These are phyloP conservation scores for Vararia minispora DNA, from an alignment of 768 basidiomycete species.

Conservation along the genomic window DNA sequence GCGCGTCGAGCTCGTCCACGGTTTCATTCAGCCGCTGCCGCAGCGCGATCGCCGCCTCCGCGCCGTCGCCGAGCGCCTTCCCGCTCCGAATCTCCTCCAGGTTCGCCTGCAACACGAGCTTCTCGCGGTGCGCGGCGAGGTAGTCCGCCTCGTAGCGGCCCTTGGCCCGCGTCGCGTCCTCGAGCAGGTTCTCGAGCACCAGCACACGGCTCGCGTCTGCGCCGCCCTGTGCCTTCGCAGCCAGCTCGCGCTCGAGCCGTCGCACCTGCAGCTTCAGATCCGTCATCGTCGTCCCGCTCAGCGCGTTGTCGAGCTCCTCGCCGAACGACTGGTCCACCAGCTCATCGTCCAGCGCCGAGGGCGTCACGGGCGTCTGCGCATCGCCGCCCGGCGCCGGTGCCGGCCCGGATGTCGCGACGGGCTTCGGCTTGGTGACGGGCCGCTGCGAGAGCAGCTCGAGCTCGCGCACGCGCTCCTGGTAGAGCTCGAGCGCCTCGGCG, in stretches of 20 bases:
- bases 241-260: slow-evolving; percentile 72
- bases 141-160: slow-evolving; percentile 83
- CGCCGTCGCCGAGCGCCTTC: slow-evolving; percentile 70
- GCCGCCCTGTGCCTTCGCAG: slow-evolving; percentile 60
- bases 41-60: slow-evolving; percentile 81
- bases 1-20: slow-evolving; percentile 63
- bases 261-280: slow-evolving; percentile 84
- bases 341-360: slow-evolving; percentile 32
- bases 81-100: slow-evolving; percentile 86
- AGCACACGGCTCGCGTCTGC: slow-evolving; percentile 65
- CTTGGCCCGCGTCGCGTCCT: slow-evolving; percentile 88
- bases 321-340: slow-evolving; percentile 52
- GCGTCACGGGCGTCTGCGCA: slow-evolving; percentile 18
- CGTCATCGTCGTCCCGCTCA: slow-evolving; percentile 79
- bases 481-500: slow-evolving; percentile 75
- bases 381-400: slow-evolving; percentile 18
- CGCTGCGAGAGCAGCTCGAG: slow-evolving; percentile 62
- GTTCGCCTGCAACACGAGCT: slow-evolving; percentile 66
- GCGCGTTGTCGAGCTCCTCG: slow-evolving; percentile 80
- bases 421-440: slow-evolving; percentile 25
- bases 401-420: slow-evolving; percentile 5
- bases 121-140: slow-evolving; percentile 72
- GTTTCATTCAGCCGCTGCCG: slow-evolving; percentile 83
- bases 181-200: slow-evolving; percentile 84
- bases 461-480: slow-evolving; percentile 85